Conservation (phyloP, 768 basidiomycete genomes). For the Auricularia auricula-judae region DNA sequence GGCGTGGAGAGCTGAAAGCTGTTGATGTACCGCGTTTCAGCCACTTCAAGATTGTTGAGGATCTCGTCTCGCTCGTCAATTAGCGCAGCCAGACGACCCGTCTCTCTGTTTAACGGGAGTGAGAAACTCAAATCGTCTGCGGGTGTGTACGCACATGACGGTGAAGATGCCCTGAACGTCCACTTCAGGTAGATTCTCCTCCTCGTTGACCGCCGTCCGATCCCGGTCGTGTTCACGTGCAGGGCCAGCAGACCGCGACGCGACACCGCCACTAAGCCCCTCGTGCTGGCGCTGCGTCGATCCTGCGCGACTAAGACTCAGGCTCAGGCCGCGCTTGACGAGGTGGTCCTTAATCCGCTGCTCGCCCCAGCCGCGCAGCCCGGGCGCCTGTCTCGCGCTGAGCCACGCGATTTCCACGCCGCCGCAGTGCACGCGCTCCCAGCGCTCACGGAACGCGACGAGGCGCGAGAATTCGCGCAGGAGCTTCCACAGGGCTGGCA, state of each 20-base stretch:
- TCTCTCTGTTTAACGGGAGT: conserved; percentile 38
- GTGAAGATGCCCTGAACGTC: conserved; percentile 67
- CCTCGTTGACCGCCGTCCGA: conserved; percentile 18
- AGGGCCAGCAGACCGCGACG: not conserved
- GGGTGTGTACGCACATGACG: conserved; percentile 1
- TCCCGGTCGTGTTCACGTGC: conserved; percentile 1
- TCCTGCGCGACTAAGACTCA: conserved; percentile 9
- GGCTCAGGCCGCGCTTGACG: conserved; percentile 53
- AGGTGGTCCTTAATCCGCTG: conserved; percentile 60
- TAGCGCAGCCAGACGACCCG: conserved; percentile 49
- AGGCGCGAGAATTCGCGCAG: conserved; percentile 50
- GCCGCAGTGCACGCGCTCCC: conserved; percentile 53
- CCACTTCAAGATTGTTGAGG: conserved; percentile 69
- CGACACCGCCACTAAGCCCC: not conserved
- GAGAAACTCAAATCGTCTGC: not conserved
- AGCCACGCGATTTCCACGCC: conserved; percentile 71
- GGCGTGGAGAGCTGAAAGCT: conserved; percentile 67
- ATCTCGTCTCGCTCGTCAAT: conserved; percentile 69
- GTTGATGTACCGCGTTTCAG: conserved; percentile 66
- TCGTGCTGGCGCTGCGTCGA: conserved; percentile 20
- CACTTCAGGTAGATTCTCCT: conserved; percentile 37
- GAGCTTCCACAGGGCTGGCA: conserved; percentile 57
- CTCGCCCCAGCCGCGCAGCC: conserved; percentile 65
- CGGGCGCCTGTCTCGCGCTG: conserved; percentile 48
- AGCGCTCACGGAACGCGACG: conserved; percentile 43